Conservation (phyloP, 768 basidiomycete species). For the Pulveroboletus sp. region DNA sequence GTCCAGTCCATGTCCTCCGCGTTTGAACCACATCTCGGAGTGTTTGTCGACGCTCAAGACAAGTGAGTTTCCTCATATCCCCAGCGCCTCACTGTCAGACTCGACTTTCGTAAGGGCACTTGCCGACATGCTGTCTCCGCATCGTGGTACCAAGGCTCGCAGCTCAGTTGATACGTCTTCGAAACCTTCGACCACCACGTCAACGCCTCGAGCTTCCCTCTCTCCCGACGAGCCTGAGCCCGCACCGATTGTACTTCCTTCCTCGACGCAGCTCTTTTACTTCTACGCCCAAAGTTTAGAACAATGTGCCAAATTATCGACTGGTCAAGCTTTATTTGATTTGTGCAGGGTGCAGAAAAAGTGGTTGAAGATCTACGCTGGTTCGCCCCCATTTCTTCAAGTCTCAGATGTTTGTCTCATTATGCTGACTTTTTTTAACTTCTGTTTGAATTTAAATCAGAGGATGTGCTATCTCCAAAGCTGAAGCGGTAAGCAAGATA, state of each 20-base stretch:
- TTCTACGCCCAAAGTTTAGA: conserved; percentile 95
- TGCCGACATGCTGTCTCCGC: conserved; percentile 83
- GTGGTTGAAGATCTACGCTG: conserved; percentile 92
- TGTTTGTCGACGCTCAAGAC: conserved; percentile 96
- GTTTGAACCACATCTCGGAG: conserved; percentile 87
- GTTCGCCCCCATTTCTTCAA: conserved; percentile 39
- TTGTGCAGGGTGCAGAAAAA: conserved; percentile 81
- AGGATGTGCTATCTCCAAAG: conserved; percentile 78
- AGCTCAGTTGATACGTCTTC: conserved; percentile 59
- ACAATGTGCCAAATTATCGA: conserved; percentile 88
- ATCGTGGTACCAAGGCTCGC: conserved; percentile 61
- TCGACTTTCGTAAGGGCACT: conserved; percentile 54
- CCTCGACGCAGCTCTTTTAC: conserved; percentile 95
- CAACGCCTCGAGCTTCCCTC: conserved; percentile 36
- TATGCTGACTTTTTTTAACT: background rate
- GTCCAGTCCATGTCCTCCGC: conserved; percentile 74
- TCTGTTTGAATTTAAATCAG: conserved; percentile 33
- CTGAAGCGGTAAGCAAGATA: conserved; percentile 58
- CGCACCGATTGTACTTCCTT: conserved; percentile 72
- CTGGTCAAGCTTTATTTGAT: conserved; percentile 78
- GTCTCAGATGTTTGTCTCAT: background rate
- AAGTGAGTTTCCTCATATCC: conserved; percentile 52
- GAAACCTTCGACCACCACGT: conserved; percentile 23
- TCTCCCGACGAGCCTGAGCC: conserved; percentile 44
- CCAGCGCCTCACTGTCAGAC: background rate